A percentile compares a stretch with the other conserved stretches of the same genome.
phyloP scores from a whole-genome alignment of 306 rosid species.

The Cucurbita maxima region DNA sequence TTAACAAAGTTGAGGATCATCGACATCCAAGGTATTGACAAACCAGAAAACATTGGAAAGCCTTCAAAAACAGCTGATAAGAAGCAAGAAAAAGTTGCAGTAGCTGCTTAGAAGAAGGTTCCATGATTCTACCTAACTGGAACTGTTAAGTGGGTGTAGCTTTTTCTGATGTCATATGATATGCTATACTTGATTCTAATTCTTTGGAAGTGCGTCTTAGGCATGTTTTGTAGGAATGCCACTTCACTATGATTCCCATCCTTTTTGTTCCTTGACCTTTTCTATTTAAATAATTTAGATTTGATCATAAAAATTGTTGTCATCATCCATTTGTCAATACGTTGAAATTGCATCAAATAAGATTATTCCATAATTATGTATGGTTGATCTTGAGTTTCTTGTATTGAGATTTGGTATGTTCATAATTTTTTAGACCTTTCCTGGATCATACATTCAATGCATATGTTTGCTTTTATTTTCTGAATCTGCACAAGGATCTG shows the following conservation, averaged over 20 bases:
- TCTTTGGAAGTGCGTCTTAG: background rate
- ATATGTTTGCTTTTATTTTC: background rate
- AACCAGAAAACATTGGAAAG: conserved; percentile 30
- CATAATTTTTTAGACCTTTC: background rate
- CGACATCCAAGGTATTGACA: conserved; percentile 77
- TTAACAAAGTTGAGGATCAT: conserved; percentile 82
- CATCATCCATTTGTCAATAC: background rate
- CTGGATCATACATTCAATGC: background rate
- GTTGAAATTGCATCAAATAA: background rate
- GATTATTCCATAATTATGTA: background rate
- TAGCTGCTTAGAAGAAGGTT: background rate
- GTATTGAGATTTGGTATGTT: background rate
- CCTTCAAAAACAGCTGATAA: conserved; percentile 41
- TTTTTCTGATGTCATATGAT: background rate
- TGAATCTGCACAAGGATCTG: background rate
- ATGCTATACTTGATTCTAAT: background rate
- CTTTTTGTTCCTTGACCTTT: background rate
- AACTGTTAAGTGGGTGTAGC: background rate
- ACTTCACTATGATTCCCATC: background rate
- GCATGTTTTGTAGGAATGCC: background rate
- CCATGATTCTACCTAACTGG: background rate
- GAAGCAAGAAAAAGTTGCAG: conserved; percentile 16
- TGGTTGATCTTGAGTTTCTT: background rate
- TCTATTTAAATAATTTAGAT: background rate
- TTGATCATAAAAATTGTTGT: background rate